Percentiles rank a stretch among this genome's conserved stretches.
phyloP scores from a whole-genome alignment of 352 stramenopile genomes.

The Pythium biforme region DNA sequence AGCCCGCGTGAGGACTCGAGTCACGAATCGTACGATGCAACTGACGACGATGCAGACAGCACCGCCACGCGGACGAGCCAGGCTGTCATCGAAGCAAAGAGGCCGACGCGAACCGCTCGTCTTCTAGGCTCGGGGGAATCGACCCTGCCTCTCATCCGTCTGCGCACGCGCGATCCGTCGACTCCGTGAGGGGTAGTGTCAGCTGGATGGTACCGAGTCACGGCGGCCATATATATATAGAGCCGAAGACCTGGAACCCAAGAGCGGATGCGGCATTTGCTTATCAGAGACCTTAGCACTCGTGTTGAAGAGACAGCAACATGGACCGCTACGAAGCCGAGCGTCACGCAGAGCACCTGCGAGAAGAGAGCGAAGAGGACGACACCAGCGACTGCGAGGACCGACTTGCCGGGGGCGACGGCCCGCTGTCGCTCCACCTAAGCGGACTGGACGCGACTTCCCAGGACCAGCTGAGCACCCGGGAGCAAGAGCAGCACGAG shows the following conservation, averaged over 20 bases:
- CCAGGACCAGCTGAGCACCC: neutral
- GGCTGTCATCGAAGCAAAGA: constrained; percentile 14
- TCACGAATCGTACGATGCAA: constrained; percentile 1
- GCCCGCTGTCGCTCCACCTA: constrained; percentile 16
- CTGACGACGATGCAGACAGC: neutral
- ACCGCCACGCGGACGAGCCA: neutral
- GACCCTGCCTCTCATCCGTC: constrained; percentile 24
- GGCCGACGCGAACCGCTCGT: constrained; percentile 16
- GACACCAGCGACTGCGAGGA: constrained; percentile 1
- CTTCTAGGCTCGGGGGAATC: constrained; percentile 11
- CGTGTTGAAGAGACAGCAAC: neutral
- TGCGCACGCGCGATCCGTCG: neutral
- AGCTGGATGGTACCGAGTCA: too few species aligned
- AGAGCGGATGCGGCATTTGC: neutral
- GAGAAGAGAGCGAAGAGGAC: constrained; percentile 11
- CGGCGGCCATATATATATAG: too few species aligned
- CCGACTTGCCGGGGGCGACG: neutral
- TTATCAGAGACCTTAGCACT: neutral
- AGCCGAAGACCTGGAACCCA: neutral
- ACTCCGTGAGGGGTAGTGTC: too few species aligned
- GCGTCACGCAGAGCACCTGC: neutral
- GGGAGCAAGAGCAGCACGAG: constrained; percentile 38
- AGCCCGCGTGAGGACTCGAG: neutral
- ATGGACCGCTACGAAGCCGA: constrained; percentile 8
- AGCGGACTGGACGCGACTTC: constrained; percentile 9